Evolutionary conservation across 148 eudicot genomes (phyloP).

Genomic region (Chenopodium album): DNA sequence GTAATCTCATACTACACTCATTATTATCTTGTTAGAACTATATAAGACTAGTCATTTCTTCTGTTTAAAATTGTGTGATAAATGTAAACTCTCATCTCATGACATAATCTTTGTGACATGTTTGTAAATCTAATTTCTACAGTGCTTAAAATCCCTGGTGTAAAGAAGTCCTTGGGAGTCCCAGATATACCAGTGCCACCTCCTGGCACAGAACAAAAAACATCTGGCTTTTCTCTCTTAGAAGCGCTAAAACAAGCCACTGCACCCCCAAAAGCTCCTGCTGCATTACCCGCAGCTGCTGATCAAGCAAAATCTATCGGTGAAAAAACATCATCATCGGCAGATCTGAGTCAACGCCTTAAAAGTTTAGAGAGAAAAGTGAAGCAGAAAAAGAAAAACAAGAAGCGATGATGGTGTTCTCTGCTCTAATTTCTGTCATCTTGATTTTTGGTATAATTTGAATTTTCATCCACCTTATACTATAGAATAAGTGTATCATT

Average conservation of each 20-base stretch:
- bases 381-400: constrained; percentile 69
- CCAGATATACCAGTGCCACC: constrained; percentile 62
- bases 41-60: neutral
- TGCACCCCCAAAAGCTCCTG: constrained; percentile 16
- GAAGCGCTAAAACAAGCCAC: constrained; percentile 53
- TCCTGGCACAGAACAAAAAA: constrained; percentile 20
- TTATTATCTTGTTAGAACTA: neutral
- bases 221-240: constrained; percentile 51
- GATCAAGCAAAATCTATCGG: constrained; percentile 37
- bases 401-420: constrained; percentile 46
- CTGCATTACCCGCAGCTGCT: constrained; percentile 27
- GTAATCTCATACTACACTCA: neutral
- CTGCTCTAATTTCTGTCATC: neutral
- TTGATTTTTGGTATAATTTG: constrained; percentile 9
- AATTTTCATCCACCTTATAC: constrained; percentile 7
- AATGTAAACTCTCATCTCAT: neutral
- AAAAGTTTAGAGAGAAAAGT: constrained; percentile 68
- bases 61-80: neutral
- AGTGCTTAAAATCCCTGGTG: constrained; percentile 66
- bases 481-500: constrained; percentile 3
- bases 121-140: constrained; percentile 21
- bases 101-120: neutral
- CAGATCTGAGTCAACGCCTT: constrained; percentile 60
- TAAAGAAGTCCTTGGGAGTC: constrained; percentile 64
- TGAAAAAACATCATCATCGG: constrained; percentile 36